Conservation (phyloP, 768 basidiomycete species). For the Galerina sulciceps region DNA sequence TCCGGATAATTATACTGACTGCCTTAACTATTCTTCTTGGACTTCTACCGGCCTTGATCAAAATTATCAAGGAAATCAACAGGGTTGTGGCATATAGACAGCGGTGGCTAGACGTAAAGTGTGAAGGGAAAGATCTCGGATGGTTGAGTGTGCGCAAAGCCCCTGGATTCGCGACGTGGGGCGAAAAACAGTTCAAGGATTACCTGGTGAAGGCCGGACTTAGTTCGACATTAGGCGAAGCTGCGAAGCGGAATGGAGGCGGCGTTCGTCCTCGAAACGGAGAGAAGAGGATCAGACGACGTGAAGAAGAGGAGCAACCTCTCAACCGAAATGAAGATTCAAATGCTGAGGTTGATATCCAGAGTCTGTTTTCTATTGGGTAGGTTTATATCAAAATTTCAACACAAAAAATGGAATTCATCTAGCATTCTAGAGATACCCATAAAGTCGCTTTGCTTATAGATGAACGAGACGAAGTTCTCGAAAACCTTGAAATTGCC, state of each 20-base stretch:
- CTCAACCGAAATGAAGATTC: slow-evolving; percentile 43
- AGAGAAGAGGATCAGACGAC: slow-evolving; percentile 29
- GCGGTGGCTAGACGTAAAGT: slow-evolving; percentile 65
- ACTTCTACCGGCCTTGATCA: slow-evolving; percentile 65
- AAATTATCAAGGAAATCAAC: slow-evolving; percentile 68
- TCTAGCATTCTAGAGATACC: slow-evolving; percentile 57
- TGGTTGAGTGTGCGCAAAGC: slow-evolving; percentile 70
- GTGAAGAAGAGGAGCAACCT: slow-evolving; percentile 44
- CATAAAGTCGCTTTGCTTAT: slow-evolving; percentile 69
- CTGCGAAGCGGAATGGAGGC: slow-evolving; percentile 30
- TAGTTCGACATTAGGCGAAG: slow-evolving; percentile 55
- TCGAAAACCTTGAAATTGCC: slow-evolving; percentile 82
- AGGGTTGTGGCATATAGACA: slow-evolving; percentile 54
- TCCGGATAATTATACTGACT: slow-evolving; percentile 72
- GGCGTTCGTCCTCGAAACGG: slow-evolving; percentile 31
- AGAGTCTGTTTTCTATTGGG: slow-evolving; percentile 78
- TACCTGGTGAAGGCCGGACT: slow-evolving; percentile 67
- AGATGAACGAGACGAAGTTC: slow-evolving; percentile 72
- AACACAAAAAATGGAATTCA: background rate
- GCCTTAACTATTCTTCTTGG: slow-evolving; percentile 65
- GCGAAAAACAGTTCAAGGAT: slow-evolving; percentile 75
- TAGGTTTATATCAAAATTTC: slow-evolving; percentile 33
- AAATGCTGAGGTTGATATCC: slow-evolving; percentile 64
- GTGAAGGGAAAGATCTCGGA: slow-evolving; percentile 74
- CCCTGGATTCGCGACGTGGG: slow-evolving; percentile 73